Percentiles rank a stretch among this genome's conserved stretches.
Conservation (phyloP, 768 basidiomycete genomes). For the Dioszegia aurantiaca region DNA sequence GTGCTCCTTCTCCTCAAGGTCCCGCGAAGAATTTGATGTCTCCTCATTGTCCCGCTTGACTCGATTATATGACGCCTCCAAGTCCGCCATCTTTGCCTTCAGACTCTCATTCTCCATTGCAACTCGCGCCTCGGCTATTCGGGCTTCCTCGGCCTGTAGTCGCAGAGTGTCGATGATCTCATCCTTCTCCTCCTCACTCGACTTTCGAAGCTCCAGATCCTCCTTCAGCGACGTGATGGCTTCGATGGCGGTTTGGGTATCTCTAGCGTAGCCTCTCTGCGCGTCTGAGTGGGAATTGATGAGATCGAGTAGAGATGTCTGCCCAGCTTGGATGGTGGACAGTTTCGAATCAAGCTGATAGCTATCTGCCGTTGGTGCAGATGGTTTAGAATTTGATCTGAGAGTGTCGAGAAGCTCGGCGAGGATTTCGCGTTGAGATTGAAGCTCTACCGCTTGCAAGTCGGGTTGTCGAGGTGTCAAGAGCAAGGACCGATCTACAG, state of each 20-base stretch:
- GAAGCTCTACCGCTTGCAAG: neutral
- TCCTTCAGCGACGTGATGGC: conserved; percentile 1
- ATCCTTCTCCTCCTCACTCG: conserved; percentile 9
- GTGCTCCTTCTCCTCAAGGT: conserved; percentile 1
- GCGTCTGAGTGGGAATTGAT: neutral
- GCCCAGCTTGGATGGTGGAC: neutral
- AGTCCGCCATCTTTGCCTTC: neutral
- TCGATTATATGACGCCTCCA: neutral
- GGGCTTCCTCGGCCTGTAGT: neutral
- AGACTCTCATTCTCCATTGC: neutral
- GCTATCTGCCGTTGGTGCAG: neutral
- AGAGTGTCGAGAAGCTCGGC: neutral
- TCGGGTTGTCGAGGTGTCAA: neutral
- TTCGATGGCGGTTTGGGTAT: neutral
- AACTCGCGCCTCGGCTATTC: neutral
- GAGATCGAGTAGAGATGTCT: neutral
- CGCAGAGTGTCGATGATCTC: conserved; percentile 2
- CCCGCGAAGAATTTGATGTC: neutral
- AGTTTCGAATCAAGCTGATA: neutral
- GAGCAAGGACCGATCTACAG: neutral
- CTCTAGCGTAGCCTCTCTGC: neutral
- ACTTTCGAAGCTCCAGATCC: conserved; percentile 5
- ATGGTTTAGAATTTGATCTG: neutral
- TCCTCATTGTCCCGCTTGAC: conserved; percentile 1
- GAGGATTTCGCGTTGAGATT: neutral